These are phyloP conservation scores for Zychaea mexicana DNA, from an alignment of 371 early-diverging fungal species.

Conservation along the genomic window DNA sequence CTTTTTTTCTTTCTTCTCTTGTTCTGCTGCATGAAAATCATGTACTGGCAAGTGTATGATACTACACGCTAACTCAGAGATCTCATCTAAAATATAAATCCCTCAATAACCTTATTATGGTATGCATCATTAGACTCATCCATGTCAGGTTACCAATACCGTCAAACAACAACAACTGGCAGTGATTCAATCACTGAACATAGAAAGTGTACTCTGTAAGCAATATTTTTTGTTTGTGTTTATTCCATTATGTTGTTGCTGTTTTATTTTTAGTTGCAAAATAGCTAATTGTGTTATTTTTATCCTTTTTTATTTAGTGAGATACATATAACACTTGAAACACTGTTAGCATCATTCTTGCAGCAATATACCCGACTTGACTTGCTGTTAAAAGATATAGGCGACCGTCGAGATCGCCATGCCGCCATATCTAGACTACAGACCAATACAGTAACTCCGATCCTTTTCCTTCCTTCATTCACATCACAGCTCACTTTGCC, in stretches of 20 bases:
- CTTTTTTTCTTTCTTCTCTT: neutral
- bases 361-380: constrained; percentile 3
- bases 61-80: too few relatives aligned
- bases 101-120: too few relatives aligned
- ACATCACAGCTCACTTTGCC: neutral
- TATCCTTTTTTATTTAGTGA: neutral
- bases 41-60: too few relatives aligned
- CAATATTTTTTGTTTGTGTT: neutral
- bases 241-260: neutral
- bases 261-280: neutral
- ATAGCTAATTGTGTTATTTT: neutral
- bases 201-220: neutral
- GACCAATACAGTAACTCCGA: neutral
- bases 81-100: too few relatives aligned
- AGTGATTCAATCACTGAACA: neutral
- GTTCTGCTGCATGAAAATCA: too few relatives aligned
- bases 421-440: neutral
- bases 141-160: neutral
- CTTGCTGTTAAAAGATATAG: neutral
- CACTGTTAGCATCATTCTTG: neutral
- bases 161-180: neutral
- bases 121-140: neutral
- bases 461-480: neutral
- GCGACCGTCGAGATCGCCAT: constrained; percentile 1
- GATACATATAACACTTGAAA: constrained; percentile 1